Evolutionary conservation across 225 moss, liverwort and hornwort species (phyloP).

Genomic region (Pseudoscleropodium purum): DNA sequence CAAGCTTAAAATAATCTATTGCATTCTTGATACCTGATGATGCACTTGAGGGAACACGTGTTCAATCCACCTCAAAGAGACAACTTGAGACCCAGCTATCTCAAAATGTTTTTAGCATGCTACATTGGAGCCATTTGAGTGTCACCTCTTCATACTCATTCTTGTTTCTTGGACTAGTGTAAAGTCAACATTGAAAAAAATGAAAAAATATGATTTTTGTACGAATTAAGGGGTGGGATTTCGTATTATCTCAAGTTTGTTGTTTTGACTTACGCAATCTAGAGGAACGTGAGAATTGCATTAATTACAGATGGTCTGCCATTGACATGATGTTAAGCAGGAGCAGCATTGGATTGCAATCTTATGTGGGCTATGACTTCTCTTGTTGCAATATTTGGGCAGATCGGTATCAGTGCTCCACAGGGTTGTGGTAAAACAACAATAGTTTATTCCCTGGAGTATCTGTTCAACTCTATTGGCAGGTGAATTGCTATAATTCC

Average conservation of each 20-base stretch:
- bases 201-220: not conserved
- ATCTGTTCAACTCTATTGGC: slow-evolving; percentile 62
- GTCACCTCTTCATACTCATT: not conserved
- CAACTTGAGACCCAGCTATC: not conserved
- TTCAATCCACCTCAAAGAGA: not conserved
- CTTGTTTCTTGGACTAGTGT: not conserved
- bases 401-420: slow-evolving; percentile 85
- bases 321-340: not conserved
- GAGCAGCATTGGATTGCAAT: not conserved
- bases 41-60: not conserved
- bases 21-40: not conserved
- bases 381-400: not conserved
- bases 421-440: slow-evolving; percentile 90
- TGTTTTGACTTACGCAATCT: not conserved
- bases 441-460: slow-evolving; percentile 67
- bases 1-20: not conserved
- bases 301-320: not conserved
- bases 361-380: not conserved
- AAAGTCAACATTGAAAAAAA: not conserved
- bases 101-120: not conserved
- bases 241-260: not conserved
- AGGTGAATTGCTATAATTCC: slow-evolving; percentile 20
- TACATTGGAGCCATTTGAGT: not conserved
- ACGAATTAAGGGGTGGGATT: not conserved
- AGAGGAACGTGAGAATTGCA: not conserved